Conservation (phyloP, 2,329 filamentous ascomycete genomes). For the Alternaria gaisen region DNA sequence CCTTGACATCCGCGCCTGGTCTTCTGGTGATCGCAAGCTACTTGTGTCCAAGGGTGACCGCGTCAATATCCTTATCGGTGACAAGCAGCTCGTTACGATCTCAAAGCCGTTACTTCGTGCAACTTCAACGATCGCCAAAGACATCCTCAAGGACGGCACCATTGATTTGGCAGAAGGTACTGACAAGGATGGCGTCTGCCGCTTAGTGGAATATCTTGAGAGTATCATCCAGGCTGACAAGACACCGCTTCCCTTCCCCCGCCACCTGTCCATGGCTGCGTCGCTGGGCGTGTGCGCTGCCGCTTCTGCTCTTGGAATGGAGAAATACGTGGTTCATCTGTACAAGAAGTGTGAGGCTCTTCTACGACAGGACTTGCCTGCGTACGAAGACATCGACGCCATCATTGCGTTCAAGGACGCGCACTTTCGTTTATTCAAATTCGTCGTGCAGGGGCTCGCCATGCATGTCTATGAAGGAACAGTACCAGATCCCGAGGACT, state of each 20-base stretch:
- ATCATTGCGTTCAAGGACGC: background rate
- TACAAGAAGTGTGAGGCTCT: background rate
- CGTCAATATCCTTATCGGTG: rapidly evolving
- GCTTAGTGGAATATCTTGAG: background rate
- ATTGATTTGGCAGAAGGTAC: rapidly evolving
- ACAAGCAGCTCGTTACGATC: background rate
- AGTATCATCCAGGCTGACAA: rapidly evolving
- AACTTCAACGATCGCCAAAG: background rate
- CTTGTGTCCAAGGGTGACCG: background rate
- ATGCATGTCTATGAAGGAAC: background rate
- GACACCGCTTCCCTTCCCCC: rapidly evolving
- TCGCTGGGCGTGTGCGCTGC: background rate
- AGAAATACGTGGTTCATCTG: background rate
- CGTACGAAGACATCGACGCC: background rate
- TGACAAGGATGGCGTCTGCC: background rate
- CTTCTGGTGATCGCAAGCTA: too few relatives aligned
- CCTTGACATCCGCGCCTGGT: background rate
- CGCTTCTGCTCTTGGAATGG: background rate
- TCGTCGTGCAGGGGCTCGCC: rapidly evolving
- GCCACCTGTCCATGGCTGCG: background rate
- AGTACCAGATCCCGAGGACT: background rate
- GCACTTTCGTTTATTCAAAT: background rate
- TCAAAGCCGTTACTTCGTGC: background rate
- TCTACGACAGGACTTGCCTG: background rate
- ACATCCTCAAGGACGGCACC: rapidly evolving